These are phyloP conservation scores for Triticum dicoccoides DNA, from an alignment of 176 grass and related monocot species.

Conservation along the genomic window DNA sequence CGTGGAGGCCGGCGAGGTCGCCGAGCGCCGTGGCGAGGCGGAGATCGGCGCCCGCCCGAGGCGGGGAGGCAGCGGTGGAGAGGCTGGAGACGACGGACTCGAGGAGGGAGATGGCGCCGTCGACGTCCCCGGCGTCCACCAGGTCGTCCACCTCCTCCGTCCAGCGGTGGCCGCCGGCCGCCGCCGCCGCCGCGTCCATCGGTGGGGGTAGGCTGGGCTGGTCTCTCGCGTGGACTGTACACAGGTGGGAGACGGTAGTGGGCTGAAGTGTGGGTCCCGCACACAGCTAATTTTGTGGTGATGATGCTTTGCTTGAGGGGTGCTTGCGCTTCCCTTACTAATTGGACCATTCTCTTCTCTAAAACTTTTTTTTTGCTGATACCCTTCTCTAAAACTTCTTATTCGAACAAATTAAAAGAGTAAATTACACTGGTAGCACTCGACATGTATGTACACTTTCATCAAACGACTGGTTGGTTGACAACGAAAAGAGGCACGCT, in stretches of 20 bases:
- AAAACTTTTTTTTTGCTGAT: too few relatives aligned
- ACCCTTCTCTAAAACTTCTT: too few relatives aligned
- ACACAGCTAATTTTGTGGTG: background rate
- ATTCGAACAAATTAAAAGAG: too few relatives aligned
- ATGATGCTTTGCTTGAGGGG: too few relatives aligned
- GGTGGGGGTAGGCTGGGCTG: conserved; percentile 4
- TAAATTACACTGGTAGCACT: too few relatives aligned
- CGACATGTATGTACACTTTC: too few relatives aligned
- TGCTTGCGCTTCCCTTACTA: too few relatives aligned
- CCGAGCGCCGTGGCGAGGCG: conserved; percentile 63
- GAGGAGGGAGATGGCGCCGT: conserved; percentile 71
- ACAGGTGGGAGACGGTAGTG: background rate
- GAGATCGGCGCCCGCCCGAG: conserved; percentile 28
- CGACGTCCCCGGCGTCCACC: conserved; percentile 56
- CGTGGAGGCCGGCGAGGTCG: conserved; percentile 73
- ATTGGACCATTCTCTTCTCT: too few relatives aligned
- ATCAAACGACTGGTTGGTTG: too few relatives aligned
- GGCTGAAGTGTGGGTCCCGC: background rate
- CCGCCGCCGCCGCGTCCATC: background rate
- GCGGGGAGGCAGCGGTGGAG: conserved; percentile 23
- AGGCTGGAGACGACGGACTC: conserved; percentile 52
- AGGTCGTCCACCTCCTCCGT: conserved; percentile 85
- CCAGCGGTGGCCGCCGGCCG: conserved; percentile 38
- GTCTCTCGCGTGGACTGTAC: background rate
- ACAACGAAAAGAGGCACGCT: too few relatives aligned